A percentile compares a stretch with the other conserved stretches of the same genome.
phyloP scores from a whole-genome alignment of 2,329 filamentous ascomycete genomes.

The Phoma sp. region DNA sequence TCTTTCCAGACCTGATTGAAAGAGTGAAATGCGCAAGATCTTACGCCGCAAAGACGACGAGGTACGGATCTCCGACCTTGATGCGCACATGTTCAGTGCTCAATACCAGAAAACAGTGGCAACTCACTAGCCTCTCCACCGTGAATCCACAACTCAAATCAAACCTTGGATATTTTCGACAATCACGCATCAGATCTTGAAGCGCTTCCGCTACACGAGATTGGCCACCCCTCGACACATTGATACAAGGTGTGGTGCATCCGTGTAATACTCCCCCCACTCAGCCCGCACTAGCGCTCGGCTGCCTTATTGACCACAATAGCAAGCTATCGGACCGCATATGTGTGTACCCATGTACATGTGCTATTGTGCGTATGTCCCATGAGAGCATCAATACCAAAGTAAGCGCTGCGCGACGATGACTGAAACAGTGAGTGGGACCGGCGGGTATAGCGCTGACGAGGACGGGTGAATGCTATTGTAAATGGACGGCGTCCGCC shows the following conservation, averaged over 20 bases:
- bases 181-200: neutral
- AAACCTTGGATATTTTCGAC: neutral
- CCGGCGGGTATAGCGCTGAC: conserved; percentile 4
- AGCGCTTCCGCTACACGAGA: neutral
- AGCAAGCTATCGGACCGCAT: conserved; percentile 12
- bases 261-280: neutral
- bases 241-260: neutral
- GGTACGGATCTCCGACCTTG: neutral
- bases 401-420: neutral
- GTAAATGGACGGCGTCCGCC: conserved; percentile 2
- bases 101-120: conserved; percentile 11
- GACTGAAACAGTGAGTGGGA: neutral
- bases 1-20: neutral
- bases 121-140: neutral
- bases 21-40: neutral
- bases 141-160: neutral
- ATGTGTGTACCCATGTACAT: neutral
- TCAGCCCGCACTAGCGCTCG: conserved; percentile 1
- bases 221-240: neutral
- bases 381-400: conserved; percentile 12
- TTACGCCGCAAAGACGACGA: neutral
- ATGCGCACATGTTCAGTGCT: neutral
- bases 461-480: neutral
- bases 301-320: conserved; percentile 15
- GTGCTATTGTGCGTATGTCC: conserved; percentile 37